Base-by-base conservation (phyloP, 176 grass and related monocot genomes). In the Zoysia pacifica region DNA sequence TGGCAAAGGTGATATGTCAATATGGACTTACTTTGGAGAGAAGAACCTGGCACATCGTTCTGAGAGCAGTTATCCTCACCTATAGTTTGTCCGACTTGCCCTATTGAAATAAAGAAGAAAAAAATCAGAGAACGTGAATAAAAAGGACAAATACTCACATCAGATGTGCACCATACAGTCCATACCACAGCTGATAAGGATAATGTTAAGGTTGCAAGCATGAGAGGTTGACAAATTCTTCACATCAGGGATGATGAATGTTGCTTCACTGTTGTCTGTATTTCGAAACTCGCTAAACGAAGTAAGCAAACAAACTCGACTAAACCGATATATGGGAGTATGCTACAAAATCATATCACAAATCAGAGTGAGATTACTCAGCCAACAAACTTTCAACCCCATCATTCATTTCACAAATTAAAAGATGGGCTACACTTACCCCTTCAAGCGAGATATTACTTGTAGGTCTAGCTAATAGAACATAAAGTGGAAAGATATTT, bases 201-300 rank as follows among this genome's bases (percentile, higher is more conserved):
- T 90, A 82, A 99, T 91, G 79, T 77, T 79, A 83, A 99, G 90
- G 79, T 84, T 87, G 77, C 80, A 84, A 86, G 86, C 62, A 87
- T 80, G 66, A 56, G 79, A 82, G 62, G 79, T 84, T 74, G 96
- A 81, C 48, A 95, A 84, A 66, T 85, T 95, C 85, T 91, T 94
- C 79, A 99, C 46, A 40, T 89, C 90, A 64, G 96, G 96, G 77
- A 99, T 89, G 46, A 88, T 73, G 84, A 99, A 93, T 74, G 65
- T 93, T 28, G 92, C 90, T 92, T 95, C 89, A 42, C 78, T 91
- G 78, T 88, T 76, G 78, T 86, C 84, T 73, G 93, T 89, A 48
- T 91, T 87, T 18, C 84, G 92, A 72, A 79, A 87, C 84, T 95
- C 90, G 69, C 70, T 76, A 81, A 93, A 99, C 69, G 86, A 89